Percentiles rank a stretch among this genome's conserved stretches.
Conservation (phyloP, 2,329 filamentous ascomycete species). For the Thyridium curvatum region DNA sequence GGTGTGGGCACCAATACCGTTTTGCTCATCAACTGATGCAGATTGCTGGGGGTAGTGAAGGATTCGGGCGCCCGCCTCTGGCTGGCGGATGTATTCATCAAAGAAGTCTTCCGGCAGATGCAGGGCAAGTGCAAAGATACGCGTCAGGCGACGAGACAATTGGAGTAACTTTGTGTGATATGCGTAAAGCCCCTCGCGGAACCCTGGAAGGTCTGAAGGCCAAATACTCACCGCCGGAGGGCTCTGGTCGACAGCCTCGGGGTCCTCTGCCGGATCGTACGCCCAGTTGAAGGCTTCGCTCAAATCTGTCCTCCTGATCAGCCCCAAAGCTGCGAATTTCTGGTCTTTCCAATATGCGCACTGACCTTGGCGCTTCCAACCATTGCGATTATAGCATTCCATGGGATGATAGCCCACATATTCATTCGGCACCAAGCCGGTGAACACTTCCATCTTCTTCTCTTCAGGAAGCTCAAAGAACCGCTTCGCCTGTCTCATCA, state of each 20-base stretch:
- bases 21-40: conserved; percentile 12
- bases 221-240: conserved; percentile 18
- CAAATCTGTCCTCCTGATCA: conserved; percentile 14
- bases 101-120: conserved; percentile 31
- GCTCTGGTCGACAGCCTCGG: conserved; percentile 17
- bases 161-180: conserved; percentile 27
- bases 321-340: conserved; percentile 9
- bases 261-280: conserved; percentile 21
- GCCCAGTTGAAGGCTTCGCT: conserved; percentile 27
- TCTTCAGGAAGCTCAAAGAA: conserved; percentile 36
- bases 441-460: conserved; percentile 41
- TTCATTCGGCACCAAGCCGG: conserved; percentile 24
- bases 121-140: conserved; percentile 32
- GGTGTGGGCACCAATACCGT: conserved; percentile 37
- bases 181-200: conserved; percentile 25
- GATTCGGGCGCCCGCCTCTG: conserved; percentile 24
- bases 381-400: conserved; percentile 30
- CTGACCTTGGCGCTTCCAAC: conserved; percentile 26
- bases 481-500: conserved; percentile 28
- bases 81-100: conserved; percentile 23
- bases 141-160: conserved; percentile 28
- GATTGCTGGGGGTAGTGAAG: conserved; percentile 13
- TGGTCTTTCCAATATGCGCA: not conserved
- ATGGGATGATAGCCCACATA: conserved; percentile 27
- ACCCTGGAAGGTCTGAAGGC: conserved; percentile 21